These are phyloP conservation scores for Phalaenopsis equestris DNA, from an alignment of 106 monocot genomes.

Conservation along the genomic window DNA sequence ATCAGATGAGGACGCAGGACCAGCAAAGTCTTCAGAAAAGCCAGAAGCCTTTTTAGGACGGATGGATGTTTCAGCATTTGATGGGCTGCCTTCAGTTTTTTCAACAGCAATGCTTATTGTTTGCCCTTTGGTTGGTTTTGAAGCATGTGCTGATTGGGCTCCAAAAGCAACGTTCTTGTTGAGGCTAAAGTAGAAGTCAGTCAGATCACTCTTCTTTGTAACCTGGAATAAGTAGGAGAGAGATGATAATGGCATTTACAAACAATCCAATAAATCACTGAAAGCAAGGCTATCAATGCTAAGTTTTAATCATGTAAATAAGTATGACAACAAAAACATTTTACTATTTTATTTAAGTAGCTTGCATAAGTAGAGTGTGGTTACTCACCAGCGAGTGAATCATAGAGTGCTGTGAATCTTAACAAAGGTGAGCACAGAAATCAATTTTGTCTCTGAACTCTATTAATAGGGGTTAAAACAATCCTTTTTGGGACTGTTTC, in stretches of 20 bases:
- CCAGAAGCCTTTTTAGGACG: neutral
- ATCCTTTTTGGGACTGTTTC: too few relatives aligned
- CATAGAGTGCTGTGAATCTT: too few relatives aligned
- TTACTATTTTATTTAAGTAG: neutral
- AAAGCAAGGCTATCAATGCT: neutral
- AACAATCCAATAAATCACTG: neutral
- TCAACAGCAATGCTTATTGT: neutral
- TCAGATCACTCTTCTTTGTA: conserved; percentile 73
- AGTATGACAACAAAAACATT: neutral
- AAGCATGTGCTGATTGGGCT: conserved; percentile 12
- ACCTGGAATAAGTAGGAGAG: conserved; percentile 32
- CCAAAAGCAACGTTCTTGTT: conserved; percentile 86
- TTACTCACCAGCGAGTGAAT: too few relatives aligned
- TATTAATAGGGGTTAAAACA: too few relatives aligned
- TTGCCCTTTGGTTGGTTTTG: conserved; percentile 20
- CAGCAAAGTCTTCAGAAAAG: conserved; percentile 1
- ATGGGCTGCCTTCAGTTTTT: conserved; percentile 1
- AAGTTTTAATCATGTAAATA: neutral
- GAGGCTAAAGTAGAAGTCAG: conserved; percentile 83
- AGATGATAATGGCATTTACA: neutral
- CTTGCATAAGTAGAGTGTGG: neutral
- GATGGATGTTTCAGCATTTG: conserved; percentile 3
- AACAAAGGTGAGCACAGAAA: too few relatives aligned
- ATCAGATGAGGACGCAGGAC: neutral
- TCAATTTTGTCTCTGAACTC: too few relatives aligned